Evolutionary conservation across 1,284 basidiomycete species (phyloP), one percentile per base, ranked within the genome.

Genomic region (Leccinum angustisporum): DNA sequence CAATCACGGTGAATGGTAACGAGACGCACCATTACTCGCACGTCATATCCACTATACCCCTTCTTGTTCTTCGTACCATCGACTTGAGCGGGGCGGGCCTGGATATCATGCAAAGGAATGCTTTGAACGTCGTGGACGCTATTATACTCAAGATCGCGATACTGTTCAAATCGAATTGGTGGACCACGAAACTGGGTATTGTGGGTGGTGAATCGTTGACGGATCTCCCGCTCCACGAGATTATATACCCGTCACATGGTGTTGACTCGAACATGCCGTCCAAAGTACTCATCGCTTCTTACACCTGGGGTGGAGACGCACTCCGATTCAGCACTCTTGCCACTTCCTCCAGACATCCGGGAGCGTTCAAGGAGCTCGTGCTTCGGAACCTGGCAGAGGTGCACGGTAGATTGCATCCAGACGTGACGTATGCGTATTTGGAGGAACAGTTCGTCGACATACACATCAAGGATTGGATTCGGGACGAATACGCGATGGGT

Each of bases 231-330:
- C n/a, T 48, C n/a, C 46, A 25, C 18, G 5, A 18, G 5, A 48
- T 48, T 13, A 67, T 78, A 16, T 79, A 76, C 57, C 77, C 78
- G 0, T 78, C 76, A 1, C 61, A 75, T 14, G 77, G 76, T 6
- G 67, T 70, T 16, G 67, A 67, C 53, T 60, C 66, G 3, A 51
- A 65, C 16, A 66, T 58, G 1, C 69, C 73, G 2, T 68, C 65
- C 5, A 62, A 51, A 2, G 66, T 67, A 1, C 66, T 69, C 18
- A 25, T 50, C 21, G 46, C 18, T 1, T 11, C 46, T 14, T 50
- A 50, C 13, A 31, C 13, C 27, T 56, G 8, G 48, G 34, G 2
- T 3, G 21, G 27, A 1, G 48, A 63, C 3, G 68, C 63, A 0
- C n/a, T 48, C n/a, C 58, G 40, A 7, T 31, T 67, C 6, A 56